phyloP scores from a whole-genome alignment of 352 stramenopile species.

The Thalassiosira pacifica region DNA sequence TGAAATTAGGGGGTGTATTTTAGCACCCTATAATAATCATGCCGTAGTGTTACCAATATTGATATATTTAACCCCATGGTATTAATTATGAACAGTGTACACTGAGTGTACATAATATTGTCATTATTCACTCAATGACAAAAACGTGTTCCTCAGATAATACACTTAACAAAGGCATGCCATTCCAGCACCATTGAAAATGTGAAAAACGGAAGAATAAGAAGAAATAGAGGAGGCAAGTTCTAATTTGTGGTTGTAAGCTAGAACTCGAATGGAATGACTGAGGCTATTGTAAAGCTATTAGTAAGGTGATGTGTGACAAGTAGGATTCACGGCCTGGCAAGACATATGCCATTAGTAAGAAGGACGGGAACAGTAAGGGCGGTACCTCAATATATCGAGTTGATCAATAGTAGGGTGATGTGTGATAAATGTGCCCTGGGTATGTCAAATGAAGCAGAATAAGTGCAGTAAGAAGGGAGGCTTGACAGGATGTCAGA shows the following conservation, averaged over 20 bases:
- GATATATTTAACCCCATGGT: neutral
- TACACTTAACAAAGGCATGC: too few species aligned
- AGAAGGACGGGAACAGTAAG: slow-evolving; percentile 80
- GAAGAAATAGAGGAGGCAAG: too few species aligned
- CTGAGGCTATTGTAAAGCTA: slow-evolving; percentile 96
- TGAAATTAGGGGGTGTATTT: neutral
- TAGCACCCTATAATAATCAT: neutral
- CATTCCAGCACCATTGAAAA: too few species aligned
- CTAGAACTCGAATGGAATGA: slow-evolving; percentile 92
- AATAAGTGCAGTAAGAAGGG: slow-evolving; percentile 85
- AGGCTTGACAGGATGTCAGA: slow-evolving; percentile 80
- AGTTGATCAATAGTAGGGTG: slow-evolving; percentile 98
- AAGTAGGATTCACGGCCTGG: slow-evolving; percentile 88
- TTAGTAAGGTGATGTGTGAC: slow-evolving; percentile 94
- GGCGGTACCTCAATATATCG: slow-evolving; percentile 92
- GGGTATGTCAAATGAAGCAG: slow-evolving; percentile 82
- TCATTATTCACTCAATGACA: too few species aligned
- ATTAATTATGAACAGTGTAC: neutral
- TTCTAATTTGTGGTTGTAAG: too few species aligned
- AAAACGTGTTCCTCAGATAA: too few species aligned
- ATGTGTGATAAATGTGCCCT: slow-evolving; percentile 93
- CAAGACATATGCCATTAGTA: slow-evolving; percentile 97
- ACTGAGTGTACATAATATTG: too few species aligned
- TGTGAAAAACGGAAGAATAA: too few species aligned
- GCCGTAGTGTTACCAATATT: neutral